Evolutionary conservation across 495 filamentous ascomycete genomes (phyloP), one percentile per base, ranked within the genome.

Genomic region (Xylona heveae): DNA sequence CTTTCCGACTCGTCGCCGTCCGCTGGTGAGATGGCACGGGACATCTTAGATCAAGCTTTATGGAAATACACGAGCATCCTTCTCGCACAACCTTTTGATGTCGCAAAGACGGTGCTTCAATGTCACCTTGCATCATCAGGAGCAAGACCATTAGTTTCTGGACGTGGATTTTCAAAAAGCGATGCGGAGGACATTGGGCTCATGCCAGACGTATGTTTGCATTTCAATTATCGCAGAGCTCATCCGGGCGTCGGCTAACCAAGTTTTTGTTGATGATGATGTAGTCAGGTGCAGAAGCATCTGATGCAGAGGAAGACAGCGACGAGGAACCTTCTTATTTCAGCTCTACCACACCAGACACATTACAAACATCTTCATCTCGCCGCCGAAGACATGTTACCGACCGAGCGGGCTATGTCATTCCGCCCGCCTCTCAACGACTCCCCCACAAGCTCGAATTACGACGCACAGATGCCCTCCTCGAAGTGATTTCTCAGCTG

Each of bases 11-110:
- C 68, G 6, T 78, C 76, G 6, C 75, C 79, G 1, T 76, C 75
- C 12, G 61, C 73, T 8, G 59, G 75, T 19, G 73, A 77, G 38
- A 70, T 73, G 33, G 52, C 81, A 15, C 74, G 71, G 39, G 69
- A 67, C 30, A 54, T 81, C 19, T 38, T 90, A 19, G 78, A 93
- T 46, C 70, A 80, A 43, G 69, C 83, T 30, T 39, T 84, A 48
- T 78, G 80, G 61, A 84, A 81, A 44, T 97, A 97, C 51, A 70
- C 66, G 19, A 71, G 70, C 38, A 66, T 88, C 12, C 46, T 93
- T 40, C 66, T 90, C 39, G 71, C 78, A n/a, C 88, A 95, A 49
- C 88, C 88, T 14, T 93, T 95, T 49, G 84, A 94, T 53, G 82
- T 93, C 35, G 81, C 85, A 42, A 95, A 93, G 67, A 90, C 68